Conservation (phyloP, 495 filamentous ascomycete genomes). For the Penicillium pancosmium region DNA sequence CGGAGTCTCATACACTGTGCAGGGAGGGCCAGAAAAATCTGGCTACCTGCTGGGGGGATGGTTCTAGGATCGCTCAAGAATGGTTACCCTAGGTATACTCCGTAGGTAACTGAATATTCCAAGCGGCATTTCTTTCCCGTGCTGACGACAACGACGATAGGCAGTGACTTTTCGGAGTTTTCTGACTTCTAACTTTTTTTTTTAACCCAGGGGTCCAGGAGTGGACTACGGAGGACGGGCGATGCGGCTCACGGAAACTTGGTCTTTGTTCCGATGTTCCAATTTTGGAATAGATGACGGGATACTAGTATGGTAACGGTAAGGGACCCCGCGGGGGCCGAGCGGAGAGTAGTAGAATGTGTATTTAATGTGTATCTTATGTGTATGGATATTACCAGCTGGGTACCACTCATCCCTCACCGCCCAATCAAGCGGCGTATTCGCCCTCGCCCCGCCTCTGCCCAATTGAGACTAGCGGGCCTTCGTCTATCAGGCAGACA, state of each 20-base stretch:
- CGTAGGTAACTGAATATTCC: no score
- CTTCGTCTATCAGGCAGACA: slow-evolving; percentile 52
- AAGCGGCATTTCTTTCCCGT: background rate
- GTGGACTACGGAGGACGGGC: background rate
- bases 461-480: slow-evolving; percentile 23
- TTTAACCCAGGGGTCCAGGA: background rate
- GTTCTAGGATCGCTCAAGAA: no score
- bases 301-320: background rate
- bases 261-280: slow-evolving; percentile 4
- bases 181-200: background rate
- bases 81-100: no score
- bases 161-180: background rate
- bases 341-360: background rate
- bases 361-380: background rate
- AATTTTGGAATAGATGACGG: background rate
- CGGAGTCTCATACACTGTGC: background rate
- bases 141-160: slow-evolving; percentile 4
- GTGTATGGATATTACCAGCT: no score
- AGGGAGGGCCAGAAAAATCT: background rate
- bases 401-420: background rate
- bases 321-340: background rate
- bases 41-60: background rate
- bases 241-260: slow-evolving; percentile 1
- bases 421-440: slow-evolving; percentile 30
- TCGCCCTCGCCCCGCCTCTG: slow-evolving; percentile 25